These are phyloP conservation scores for Calocera cornea DNA, from an alignment of 768 basidiomycete genomes.

Conservation along the genomic window DNA sequence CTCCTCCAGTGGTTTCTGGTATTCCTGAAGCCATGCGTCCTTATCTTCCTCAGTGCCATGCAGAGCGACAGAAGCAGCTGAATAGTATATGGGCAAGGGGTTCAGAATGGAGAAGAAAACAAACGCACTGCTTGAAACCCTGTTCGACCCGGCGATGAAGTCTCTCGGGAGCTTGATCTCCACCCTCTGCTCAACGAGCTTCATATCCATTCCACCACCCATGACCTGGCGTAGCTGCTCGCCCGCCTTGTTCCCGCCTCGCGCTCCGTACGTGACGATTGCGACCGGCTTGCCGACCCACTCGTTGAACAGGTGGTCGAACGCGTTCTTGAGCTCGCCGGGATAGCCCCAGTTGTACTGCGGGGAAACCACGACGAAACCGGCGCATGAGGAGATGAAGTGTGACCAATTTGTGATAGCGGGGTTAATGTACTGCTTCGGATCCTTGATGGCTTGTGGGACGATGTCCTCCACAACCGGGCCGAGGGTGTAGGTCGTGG, in stretches of 20 bases:
- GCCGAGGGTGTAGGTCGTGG: not conserved
- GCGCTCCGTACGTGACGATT: conserved; percentile 26
- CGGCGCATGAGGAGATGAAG: conserved; percentile 22
- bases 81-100: not conserved
- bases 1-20: not conserved
- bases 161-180: not conserved
- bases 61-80: not conserved
- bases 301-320: conserved; percentile 31
- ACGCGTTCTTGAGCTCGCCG: conserved; percentile 28
- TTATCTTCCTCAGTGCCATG: not conserved
- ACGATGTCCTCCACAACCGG: not conserved
- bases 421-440: conserved; percentile 20
- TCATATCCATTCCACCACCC: conserved; percentile 19
- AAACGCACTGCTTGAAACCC: not conserved
- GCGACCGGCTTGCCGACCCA: conserved; percentile 26
- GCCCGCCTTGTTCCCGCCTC: conserved; percentile 23
- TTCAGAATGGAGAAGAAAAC: not conserved
- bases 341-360: conserved; percentile 33
- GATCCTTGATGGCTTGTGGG: not conserved
- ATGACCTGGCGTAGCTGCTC: conserved; percentile 23
- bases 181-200: not conserved
- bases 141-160: not conserved
- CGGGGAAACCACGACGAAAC: conserved; percentile 27
- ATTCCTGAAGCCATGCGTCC: not conserved
- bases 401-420: conserved; percentile 23